A percentile compares a stretch with the other conserved stretches of the same genome.
These are phyloP conservation scores for Nemania diffusa DNA, from an alignment of 2,329 filamentous ascomycete species.

Conservation along the genomic window DNA sequence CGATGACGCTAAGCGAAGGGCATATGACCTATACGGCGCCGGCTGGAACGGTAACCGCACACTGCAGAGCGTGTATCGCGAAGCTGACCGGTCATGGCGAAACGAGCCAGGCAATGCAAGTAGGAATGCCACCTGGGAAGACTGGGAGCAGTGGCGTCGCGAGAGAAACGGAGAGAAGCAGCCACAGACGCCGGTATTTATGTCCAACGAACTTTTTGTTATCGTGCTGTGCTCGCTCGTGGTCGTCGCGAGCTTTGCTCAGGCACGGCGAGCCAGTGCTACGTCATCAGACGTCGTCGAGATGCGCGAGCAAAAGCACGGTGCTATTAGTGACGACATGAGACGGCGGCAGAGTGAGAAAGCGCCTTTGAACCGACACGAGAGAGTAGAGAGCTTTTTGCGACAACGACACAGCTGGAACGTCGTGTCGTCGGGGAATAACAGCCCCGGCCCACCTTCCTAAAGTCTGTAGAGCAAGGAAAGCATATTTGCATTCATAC, in stretches of 20 bases:
- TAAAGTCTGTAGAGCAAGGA: slow-evolving; percentile 22
- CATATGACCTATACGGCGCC: slow-evolving; percentile 83
- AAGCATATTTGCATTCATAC: neutral
- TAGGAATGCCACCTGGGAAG: slow-evolving; percentile 94
- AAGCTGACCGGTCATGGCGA: slow-evolving; percentile 61
- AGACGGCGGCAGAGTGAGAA: slow-evolving; percentile 63
- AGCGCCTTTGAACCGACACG: slow-evolving; percentile 65
- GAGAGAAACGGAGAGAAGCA: slow-evolving; percentile 57
- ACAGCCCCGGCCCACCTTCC: slow-evolving; percentile 14
- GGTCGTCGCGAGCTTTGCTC: slow-evolving; percentile 75
- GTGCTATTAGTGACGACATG: slow-evolving; percentile 71
- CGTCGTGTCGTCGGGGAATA: slow-evolving; percentile 32
- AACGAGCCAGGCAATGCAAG: slow-evolving; percentile 59
- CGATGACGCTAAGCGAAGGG: slow-evolving; percentile 78
- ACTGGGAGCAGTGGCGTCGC: slow-evolving; percentile 87
- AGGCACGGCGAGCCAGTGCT: slow-evolving; percentile 75
- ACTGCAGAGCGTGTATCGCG: slow-evolving; percentile 52
- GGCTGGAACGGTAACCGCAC: slow-evolving; percentile 78
- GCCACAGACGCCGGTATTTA: slow-evolving; percentile 68
- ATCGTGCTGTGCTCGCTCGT: slow-evolving; percentile 76
- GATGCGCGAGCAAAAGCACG: slow-evolving; percentile 72
- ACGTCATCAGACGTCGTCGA: slow-evolving; percentile 72
- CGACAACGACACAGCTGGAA: slow-evolving; percentile 70
- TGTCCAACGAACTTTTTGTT: slow-evolving; percentile 83
- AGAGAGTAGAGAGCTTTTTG: slow-evolving; percentile 81